These are phyloP conservation scores for Vitis amurensis DNA, from an alignment of 164 flowering plant genomes.

Conservation along the genomic window DNA sequence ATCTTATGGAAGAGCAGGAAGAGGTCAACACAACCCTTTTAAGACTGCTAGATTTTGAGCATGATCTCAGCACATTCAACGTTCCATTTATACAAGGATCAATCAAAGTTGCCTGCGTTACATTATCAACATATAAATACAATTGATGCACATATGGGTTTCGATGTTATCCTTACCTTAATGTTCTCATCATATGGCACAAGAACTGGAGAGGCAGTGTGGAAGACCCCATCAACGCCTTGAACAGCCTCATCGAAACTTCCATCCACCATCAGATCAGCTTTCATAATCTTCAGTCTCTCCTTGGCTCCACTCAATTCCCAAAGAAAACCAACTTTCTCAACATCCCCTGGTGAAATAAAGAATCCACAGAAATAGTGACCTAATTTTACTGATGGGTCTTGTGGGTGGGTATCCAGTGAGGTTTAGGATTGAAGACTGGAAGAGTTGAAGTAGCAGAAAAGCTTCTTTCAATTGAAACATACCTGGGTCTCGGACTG, in stretches of 20 bases:
- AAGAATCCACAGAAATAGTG: not conserved
- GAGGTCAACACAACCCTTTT: conserved; percentile 91
- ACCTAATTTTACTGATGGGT: too few relatives aligned
- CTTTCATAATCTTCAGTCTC: conserved; percentile 72
- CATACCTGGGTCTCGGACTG: conserved; percentile 66
- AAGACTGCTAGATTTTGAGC: conserved; percentile 56
- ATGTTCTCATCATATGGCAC: conserved; percentile 67
- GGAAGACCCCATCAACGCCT: conserved; percentile 91
- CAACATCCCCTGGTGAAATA: conserved; percentile 40
- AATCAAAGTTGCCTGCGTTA: conserved; percentile 65
- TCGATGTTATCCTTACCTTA: conserved; percentile 36
- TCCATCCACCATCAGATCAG: conserved; percentile 76
- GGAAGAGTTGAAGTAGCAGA: not conserved
- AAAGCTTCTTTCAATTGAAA: too few relatives aligned
- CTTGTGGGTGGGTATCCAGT: too few relatives aligned
- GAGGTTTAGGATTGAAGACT: not conserved
- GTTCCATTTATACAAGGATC: conserved; percentile 86
- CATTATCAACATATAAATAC: not conserved
- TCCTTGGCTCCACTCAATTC: conserved; percentile 81
- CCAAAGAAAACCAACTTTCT: conserved; percentile 74
- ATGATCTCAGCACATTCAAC: conserved; percentile 72
- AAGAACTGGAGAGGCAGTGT: conserved; percentile 89
- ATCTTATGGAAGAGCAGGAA: conserved; percentile 89
- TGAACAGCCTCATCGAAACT: conserved; percentile 80
- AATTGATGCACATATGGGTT: not conserved